Evolutionary conservation across 345 rosid species (phyloP).

Genomic region (Triadica sebifera): DNA sequence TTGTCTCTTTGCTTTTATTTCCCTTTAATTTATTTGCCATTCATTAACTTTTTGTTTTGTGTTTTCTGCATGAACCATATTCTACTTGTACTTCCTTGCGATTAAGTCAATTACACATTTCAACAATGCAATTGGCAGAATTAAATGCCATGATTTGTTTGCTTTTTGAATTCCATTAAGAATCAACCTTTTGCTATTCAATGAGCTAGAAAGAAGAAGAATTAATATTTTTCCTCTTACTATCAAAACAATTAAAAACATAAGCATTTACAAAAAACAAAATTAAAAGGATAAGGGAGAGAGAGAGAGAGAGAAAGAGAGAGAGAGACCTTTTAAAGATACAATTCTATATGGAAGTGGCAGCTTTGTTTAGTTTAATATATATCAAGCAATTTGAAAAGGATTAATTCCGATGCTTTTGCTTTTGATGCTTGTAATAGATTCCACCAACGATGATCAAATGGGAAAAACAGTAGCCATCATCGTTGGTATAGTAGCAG

Average conservation of each 20-base stretch:
- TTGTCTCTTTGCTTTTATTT: too few relatives aligned
- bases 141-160: slow-evolving; percentile 16
- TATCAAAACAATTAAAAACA: too few relatives aligned
- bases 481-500: slow-evolving; percentile 72
- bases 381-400: slow-evolving; percentile 2
- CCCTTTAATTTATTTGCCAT: not conserved
- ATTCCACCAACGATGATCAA: slow-evolving; percentile 57
- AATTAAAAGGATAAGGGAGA: too few relatives aligned
- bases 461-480: slow-evolving; percentile 81
- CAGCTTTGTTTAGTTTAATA: slow-evolving; percentile 14
- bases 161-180: not conserved
- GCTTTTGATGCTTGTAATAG: slow-evolving; percentile 33
- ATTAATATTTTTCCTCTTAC: not conserved
- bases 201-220: not conserved
- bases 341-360: not conserved
- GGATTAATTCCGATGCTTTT: slow-evolving; percentile 15
- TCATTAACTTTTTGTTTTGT: not conserved
- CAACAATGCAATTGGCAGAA: slow-evolving; percentile 18
- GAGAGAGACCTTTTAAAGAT: too few relatives aligned
- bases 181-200: not conserved
- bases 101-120: slow-evolving; percentile 15
- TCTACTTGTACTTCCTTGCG: not conserved
- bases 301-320: too few relatives aligned
- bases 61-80: not conserved
- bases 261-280: too few relatives aligned